These are phyloP conservation scores for Fusarium secorum DNA, from an alignment of 2,329 filamentous ascomycete genomes.

Conservation along the genomic window DNA sequence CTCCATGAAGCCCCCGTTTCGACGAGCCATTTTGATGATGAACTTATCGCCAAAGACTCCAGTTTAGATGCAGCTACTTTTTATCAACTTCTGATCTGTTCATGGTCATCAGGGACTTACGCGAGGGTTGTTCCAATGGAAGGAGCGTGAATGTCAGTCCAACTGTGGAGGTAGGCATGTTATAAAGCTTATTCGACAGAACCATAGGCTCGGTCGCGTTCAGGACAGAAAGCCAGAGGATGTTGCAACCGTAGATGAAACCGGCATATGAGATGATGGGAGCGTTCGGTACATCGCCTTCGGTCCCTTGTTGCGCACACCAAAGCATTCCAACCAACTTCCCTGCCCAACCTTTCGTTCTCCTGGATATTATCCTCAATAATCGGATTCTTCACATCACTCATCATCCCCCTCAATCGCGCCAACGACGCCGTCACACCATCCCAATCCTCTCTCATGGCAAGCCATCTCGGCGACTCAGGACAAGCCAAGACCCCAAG, in stretches of 20 bases:
- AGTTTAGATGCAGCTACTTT: not conserved
- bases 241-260: not conserved
- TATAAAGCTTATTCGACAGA: not conserved
- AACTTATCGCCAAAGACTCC: not conserved
- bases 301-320: constrained; percentile 57
- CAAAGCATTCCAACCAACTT: constrained; percentile 68
- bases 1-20: not conserved
- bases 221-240: not conserved
- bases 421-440: constrained; percentile 59
- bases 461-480: constrained; percentile 67
- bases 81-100: not conserved
- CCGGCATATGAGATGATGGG: not conserved
- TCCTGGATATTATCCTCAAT: constrained; percentile 63
- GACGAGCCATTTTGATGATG: not conserved
- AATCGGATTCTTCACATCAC: constrained; percentile 54
- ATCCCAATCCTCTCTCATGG: constrained; percentile 56
- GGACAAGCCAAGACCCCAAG: constrained; percentile 62
- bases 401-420: constrained; percentile 59
- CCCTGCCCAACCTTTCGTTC: constrained; percentile 56
- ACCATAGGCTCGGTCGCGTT: not conserved
- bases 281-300: constrained; percentile 70
- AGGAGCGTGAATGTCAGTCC: not conserved
- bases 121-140: not conserved
- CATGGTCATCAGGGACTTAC: not conserved
- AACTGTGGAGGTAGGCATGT: not conserved